A percentile compares a stretch with the other conserved stretches of the same genome.
These are phyloP conservation scores for Pseudoscleropodium purum DNA, from an alignment of 225 moss, liverwort and hornwort genomes.

Conservation along the genomic window DNA sequence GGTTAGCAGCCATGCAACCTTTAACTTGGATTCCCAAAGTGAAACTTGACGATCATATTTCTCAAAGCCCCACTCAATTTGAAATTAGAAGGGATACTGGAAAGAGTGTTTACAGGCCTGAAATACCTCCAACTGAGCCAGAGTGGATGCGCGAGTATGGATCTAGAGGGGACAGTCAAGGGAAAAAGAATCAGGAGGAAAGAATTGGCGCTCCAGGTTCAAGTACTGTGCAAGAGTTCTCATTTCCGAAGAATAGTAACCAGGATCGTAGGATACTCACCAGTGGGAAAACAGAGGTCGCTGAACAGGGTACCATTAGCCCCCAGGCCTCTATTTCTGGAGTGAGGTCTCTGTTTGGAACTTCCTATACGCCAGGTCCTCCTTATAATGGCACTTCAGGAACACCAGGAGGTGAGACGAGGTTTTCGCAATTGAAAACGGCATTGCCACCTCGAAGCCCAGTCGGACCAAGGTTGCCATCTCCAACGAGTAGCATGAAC, in stretches of 20 bases:
- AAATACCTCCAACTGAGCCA: constrained; percentile 21
- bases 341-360: constrained; percentile 11
- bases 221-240: constrained; percentile 6
- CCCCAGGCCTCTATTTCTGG: constrained; percentile 10
- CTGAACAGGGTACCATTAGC: not conserved
- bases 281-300: not conserved
- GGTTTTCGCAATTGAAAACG: constrained; percentile 16
- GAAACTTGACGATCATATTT: constrained; percentile 7
- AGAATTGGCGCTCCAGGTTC: not conserved
- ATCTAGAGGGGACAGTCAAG: not conserved
- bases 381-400: not conserved
- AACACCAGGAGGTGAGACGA: constrained; percentile 9
- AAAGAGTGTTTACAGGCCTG: not conserved
- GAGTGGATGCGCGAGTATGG: constrained; percentile 41
- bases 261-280: not conserved
- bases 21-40: constrained; percentile 27
- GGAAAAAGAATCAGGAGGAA: not conserved
- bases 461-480: constrained; percentile 47
- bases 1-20: constrained; percentile 28
- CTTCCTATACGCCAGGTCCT: constrained; percentile 1
- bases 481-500: constrained; percentile 63
- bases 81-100: constrained; percentile 2
- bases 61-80: not conserved
- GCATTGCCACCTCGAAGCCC: constrained; percentile 46
- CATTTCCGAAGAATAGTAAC: not conserved